These are phyloP conservation scores for Hymenoscyphus fraxineus DNA, from an alignment of 2,329 filamentous ascomycete genomes.

Conservation along the genomic window DNA sequence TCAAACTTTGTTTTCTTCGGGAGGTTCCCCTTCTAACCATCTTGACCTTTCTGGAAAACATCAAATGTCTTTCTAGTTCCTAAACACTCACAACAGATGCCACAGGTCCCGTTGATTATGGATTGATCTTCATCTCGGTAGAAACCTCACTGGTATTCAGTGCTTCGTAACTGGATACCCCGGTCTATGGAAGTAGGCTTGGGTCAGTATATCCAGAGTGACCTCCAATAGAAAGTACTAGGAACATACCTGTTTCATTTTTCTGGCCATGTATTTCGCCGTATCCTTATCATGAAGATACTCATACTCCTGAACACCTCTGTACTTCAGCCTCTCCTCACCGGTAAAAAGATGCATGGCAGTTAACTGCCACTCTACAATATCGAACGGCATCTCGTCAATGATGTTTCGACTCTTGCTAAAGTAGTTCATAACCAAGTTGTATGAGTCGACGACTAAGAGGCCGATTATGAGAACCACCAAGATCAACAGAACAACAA, in stretches of 20 bases:
- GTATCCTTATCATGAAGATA: not conserved
- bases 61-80: not conserved
- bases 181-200: not conserved
- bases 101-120: not conserved
- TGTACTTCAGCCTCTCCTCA: not conserved
- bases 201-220: not conserved
- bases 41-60: too few species aligned
- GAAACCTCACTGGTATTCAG: not conserved
- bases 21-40: too few species aligned
- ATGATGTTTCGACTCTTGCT: not conserved
- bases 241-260: not conserved
- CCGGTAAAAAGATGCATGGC: not conserved
- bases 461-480: not conserved
- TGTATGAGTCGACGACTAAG: not conserved
- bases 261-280: not conserved
- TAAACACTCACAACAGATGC: not conserved
- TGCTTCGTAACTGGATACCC: not conserved
- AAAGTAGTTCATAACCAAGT: not conserved
- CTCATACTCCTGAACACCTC: not conserved
- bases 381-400: not conserved
- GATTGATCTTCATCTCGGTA: not conserved
- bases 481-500: not conserved
- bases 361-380: not conserved
- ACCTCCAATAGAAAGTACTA: not conserved
- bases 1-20: too few species aligned